Evolutionary conservation across 768 basidiomycete genomes (phyloP).

Genomic region (Suillus cothurnatus): DNA sequence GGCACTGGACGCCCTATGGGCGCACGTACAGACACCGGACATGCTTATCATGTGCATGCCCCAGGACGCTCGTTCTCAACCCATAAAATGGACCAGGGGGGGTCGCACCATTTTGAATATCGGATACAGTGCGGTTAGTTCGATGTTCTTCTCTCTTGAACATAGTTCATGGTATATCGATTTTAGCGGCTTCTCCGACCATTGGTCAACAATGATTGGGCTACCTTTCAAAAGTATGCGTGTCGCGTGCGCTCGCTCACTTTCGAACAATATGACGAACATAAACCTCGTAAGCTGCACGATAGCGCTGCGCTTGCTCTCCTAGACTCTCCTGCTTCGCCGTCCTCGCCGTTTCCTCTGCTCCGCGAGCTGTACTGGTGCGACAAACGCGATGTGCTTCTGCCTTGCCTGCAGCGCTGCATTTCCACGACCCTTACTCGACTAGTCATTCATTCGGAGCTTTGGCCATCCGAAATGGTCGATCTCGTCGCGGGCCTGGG

Average conservation of each 20-base stretch:
- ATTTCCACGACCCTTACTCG: neutral
- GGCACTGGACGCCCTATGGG: neutral
- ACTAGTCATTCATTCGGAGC: neutral
- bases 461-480: neutral
- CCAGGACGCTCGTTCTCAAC: conserved; percentile 2
- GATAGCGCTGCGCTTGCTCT: neutral
- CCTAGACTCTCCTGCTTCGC: neutral
- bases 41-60: neutral
- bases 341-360: neutral
- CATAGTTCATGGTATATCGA: neutral
- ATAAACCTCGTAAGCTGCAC: neutral
- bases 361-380: neutral
- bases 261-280: neutral
- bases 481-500: neutral
- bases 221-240: neutral
- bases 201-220: neutral
- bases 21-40: neutral
- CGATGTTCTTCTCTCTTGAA: neutral
- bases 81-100: neutral
- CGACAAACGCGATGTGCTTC: neutral
- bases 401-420: neutral
- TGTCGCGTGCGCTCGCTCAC: neutral
- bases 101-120: too few relatives aligned
- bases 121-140: neutral
- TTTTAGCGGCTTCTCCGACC: neutral